These are phyloP conservation scores for Aurantiochytrium sp. DNA, from an alignment of 108 stramenopile genomes.

Conservation along the genomic window DNA sequence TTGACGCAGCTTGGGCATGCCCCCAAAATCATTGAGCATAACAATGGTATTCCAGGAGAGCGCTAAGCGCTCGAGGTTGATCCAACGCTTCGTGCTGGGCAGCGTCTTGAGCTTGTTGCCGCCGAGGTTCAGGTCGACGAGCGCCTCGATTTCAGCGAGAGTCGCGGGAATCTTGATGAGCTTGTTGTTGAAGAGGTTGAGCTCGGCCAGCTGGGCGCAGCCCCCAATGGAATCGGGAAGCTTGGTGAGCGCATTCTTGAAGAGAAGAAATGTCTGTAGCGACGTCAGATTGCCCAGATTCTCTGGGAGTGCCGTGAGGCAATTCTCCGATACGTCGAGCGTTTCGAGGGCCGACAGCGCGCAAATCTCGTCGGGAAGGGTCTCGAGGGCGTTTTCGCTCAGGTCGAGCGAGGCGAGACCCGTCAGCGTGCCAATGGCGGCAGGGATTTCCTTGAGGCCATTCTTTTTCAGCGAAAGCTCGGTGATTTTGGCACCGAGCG, in stretches of 20 bases:
- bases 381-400: background rate
- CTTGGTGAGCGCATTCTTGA: background rate
- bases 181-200: slow-evolving; percentile 27
- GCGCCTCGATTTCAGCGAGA: background rate
- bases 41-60: background rate
- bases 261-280: background rate
- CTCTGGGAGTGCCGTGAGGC: background rate
- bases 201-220: background rate
- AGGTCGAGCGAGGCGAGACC: background rate
- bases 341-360: background rate
- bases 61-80: background rate
- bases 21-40: background rate
- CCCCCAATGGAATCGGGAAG: background rate
- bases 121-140: slow-evolving; percentile 5
- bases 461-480: background rate
- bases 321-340: background rate
- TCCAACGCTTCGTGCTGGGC: background rate
- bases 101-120: slow-evolving; percentile 9
- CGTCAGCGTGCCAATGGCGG: background rate
- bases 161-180: background rate
- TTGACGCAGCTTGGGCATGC: background rate
- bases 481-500: background rate
- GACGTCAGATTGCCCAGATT: background rate
- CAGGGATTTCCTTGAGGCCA: background rate
- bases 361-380: background rate